Conservation (phyloP, 1,139 yeast species). For the Debaryomyces sp. region DNA sequence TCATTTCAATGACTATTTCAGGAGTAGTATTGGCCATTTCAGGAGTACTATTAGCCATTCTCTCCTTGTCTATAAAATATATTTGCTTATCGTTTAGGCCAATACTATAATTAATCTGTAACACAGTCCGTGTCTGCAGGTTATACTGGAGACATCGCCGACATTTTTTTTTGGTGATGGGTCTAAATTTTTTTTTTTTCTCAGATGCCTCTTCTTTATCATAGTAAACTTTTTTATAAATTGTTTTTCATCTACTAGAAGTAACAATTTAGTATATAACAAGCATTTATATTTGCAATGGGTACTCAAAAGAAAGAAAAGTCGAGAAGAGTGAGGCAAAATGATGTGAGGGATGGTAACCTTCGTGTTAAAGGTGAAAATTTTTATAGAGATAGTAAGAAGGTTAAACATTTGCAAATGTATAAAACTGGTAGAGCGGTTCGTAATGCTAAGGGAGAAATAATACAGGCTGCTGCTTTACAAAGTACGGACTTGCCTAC, state of each 20-base stretch:
- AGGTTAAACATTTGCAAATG: slow-evolving; percentile 88
- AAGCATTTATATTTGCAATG: slow-evolving; percentile 46
- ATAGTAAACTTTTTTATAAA: neutral
- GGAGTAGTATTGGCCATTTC: neutral
- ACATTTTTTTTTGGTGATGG: slow-evolving; percentile 8
- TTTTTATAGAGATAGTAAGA: slow-evolving; percentile 92
- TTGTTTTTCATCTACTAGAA: neutral
- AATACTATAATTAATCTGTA: neutral
- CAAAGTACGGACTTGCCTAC: slow-evolving; percentile 87
- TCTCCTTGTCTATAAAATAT: neutral
- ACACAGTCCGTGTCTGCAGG: neutral
- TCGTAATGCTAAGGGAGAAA: slow-evolving; percentile 85
- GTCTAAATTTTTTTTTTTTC: neutral
- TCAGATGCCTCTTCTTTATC: neutral
- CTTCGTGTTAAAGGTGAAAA: slow-evolving; percentile 95
- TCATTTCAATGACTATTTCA: neutral
- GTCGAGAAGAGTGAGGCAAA: slow-evolving; percentile 80
- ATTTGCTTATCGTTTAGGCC: neutral
- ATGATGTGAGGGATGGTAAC: slow-evolving; percentile 84
- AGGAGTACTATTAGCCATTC: neutral
- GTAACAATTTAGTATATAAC: neutral
- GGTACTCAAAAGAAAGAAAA: slow-evolving; percentile 94
- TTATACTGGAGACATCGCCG: slow-evolving; percentile 6
- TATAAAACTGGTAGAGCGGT: slow-evolving; percentile 89
- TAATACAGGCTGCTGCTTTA: slow-evolving; percentile 82